phyloP scores from a whole-genome alignment of 495 filamentous ascomycete genomes.

The Neurospora sp. region DNA sequence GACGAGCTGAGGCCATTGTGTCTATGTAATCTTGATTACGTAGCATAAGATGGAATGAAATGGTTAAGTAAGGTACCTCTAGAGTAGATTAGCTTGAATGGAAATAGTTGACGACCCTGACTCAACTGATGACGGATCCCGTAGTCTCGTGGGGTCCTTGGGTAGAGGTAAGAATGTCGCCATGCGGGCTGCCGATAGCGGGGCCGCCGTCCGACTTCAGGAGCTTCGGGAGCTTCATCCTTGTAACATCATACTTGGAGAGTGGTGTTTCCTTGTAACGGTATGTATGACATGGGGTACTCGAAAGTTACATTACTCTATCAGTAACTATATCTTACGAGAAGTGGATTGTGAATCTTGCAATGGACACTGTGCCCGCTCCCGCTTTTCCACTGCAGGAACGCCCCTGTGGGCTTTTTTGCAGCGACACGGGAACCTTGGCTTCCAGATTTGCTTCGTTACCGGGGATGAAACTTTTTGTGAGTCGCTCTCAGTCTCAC shows the following conservation, averaged over 20 bases:
- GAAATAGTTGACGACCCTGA: not conserved
- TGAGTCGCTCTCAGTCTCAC: not conserved
- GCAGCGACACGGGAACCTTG: not conserved
- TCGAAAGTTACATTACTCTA: not conserved
- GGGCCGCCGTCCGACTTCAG: constrained; percentile 5
- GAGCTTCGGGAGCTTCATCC: not conserved
- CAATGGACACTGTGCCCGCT: not conserved
- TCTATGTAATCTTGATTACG: not conserved
- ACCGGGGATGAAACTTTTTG: not conserved
- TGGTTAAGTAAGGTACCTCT: not conserved
- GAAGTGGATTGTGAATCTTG: not conserved
- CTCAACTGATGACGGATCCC: not conserved
- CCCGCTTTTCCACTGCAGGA: not conserved
- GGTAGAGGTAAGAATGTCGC: constrained; percentile 4
- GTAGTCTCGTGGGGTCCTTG: not conserved
- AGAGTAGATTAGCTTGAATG: not conserved
- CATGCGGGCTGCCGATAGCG: constrained; percentile 16
- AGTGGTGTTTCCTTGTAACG: not conserved
- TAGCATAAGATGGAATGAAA: not conserved
- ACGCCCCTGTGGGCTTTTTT: not conserved
- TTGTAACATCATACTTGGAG: not conserved
- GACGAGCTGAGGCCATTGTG: constrained; percentile 19
- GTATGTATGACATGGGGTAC: not conserved
- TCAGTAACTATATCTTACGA: not conserved
- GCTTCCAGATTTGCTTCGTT: not conserved